phyloP scores from a whole-genome alignment of 768 basidiomycete species.

The Rhodotorula kratochvilovae region DNA sequence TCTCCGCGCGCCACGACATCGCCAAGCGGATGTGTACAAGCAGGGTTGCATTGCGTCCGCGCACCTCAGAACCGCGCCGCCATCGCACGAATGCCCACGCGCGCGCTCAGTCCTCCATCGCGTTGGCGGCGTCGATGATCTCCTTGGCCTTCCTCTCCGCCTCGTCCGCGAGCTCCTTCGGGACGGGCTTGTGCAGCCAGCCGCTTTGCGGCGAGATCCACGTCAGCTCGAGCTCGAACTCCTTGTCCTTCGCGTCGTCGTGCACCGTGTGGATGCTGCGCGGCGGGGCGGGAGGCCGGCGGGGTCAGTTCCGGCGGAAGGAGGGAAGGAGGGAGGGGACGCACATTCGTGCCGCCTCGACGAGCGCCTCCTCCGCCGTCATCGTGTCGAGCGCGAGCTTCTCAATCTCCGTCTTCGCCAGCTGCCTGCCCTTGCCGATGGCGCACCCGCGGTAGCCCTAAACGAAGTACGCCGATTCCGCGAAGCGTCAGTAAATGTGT shows the following conservation, averaged over 20 bases:
- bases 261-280: slow-evolving; percentile 91
- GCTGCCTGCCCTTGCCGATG: slow-evolving; percentile 94
- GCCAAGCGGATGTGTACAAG: no score
- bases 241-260: slow-evolving; percentile 96
- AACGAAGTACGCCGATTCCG: not conserved
- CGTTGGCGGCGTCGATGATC: slow-evolving; percentile 52
- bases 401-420: slow-evolving; percentile 97
- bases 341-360: slow-evolving; percentile 92
- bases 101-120: slow-evolving; percentile 44
- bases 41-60: not conserved
- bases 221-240: slow-evolving; percentile 95
- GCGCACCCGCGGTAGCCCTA: slow-evolving; percentile 94
- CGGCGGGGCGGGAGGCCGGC: not conserved
- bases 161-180: slow-evolving; percentile 73
- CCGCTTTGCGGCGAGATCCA: slow-evolving; percentile 88
- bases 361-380: slow-evolving; percentile 74
- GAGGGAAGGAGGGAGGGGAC: not conserved
- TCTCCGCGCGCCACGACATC: no score
- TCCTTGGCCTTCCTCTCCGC: slow-evolving; percentile 85
- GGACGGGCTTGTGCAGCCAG: slow-evolving; percentile 73
- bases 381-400: slow-evolving; percentile 83
- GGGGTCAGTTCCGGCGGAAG: not conserved
- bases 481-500: not conserved
- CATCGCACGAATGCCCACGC: not conserved
- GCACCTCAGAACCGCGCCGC: not conserved